Conservation (phyloP, 2,329 filamentous ascomycete species). For the Penicillium fuscoglaucum region DNA sequence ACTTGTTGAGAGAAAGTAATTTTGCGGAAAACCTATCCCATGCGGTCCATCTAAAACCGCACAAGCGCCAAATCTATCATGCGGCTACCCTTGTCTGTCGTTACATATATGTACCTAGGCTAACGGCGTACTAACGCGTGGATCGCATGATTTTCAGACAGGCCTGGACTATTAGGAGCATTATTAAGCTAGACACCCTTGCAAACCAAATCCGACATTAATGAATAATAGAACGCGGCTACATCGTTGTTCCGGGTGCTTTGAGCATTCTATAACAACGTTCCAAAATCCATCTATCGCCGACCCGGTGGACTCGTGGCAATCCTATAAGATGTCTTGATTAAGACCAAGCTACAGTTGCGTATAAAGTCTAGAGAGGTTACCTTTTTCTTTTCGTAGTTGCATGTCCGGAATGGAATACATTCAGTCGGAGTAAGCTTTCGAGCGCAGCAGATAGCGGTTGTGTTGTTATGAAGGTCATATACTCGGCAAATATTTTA, state of each 20-base stretch:
- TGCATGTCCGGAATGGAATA: too few relatives aligned
- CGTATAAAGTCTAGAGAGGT: too few relatives aligned
- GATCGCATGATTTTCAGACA: slow-evolving; percentile 17
- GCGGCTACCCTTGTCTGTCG: slow-evolving; percentile 15
- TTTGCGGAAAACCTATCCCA: slow-evolving; percentile 17
- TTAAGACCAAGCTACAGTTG: too few relatives aligned
- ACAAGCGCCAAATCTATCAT: slow-evolving; percentile 24
- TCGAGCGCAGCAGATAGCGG: too few relatives aligned
- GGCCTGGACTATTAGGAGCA: slow-evolving; percentile 23
- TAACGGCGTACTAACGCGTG: slow-evolving; percentile 11
- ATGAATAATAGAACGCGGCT: slow-evolving; percentile 26
- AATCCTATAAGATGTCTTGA: too few relatives aligned
- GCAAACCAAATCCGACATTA: slow-evolving; percentile 23
- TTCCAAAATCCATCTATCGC: too few relatives aligned
- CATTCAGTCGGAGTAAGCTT: too few relatives aligned
- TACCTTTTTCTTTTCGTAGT: too few relatives aligned
- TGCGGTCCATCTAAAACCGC: slow-evolving; percentile 16
- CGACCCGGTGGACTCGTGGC: too few relatives aligned
- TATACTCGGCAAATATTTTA: too few relatives aligned
- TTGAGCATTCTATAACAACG: slow-evolving; percentile 8
- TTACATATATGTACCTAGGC: slow-evolving; percentile 20
- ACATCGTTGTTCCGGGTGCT: slow-evolving; percentile 22
- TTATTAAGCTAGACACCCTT: slow-evolving; percentile 21
- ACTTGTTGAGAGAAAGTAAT: slow-evolving; percentile 15
- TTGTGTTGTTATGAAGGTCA: too few relatives aligned